These are phyloP conservation scores for Aspergillus ibericus DNA, from an alignment of 2,329 filamentous ascomycete genomes.

Conservation along the genomic window DNA sequence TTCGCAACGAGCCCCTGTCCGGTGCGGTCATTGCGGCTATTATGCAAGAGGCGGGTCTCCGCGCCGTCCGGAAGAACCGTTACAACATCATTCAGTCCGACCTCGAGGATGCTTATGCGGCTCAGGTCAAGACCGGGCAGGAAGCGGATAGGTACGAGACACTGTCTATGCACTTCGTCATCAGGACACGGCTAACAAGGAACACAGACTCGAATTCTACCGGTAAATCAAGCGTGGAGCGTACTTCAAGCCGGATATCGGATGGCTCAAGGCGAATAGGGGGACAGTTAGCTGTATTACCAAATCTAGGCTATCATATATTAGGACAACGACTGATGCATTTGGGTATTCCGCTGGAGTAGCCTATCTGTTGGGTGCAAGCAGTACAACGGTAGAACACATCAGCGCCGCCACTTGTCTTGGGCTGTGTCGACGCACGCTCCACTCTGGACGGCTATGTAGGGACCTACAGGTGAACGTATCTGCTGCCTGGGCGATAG, in stretches of 20 bases:
- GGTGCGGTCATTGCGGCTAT: slow-evolving; percentile 97
- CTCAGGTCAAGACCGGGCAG: slow-evolving; percentile 84
- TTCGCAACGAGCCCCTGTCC: slow-evolving; percentile 91
- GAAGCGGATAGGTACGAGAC: slow-evolving; percentile 61
- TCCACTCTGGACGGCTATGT: not conserved
- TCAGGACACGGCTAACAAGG: slow-evolving; percentile 42
- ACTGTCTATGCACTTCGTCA: slow-evolving; percentile 10
- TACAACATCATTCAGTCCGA: slow-evolving; percentile 99
- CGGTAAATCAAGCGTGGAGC: slow-evolving; percentile 47
- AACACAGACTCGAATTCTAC: slow-evolving; percentile 86
- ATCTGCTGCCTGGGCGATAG: not conserved
- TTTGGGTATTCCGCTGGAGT: slow-evolving; percentile 1
- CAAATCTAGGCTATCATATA: slow-evolving; percentile 21
- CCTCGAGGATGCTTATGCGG: slow-evolving; percentile 94
- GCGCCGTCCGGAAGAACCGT: slow-evolving; percentile 93
- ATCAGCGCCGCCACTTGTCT: not conserved
- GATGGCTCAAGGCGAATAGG: slow-evolving; percentile 23
- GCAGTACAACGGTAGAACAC: not conserved
- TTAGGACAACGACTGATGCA: slow-evolving; percentile 19
- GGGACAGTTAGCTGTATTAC: slow-evolving; percentile 32
- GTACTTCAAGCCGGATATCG: slow-evolving; percentile 13
- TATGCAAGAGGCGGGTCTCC: slow-evolving; percentile 96
- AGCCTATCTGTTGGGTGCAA: not conserved
- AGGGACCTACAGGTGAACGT: not conserved
- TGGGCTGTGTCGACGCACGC: not conserved